phyloP scores from a whole-genome alignment of 177 flowering plant species.

The Vitis hybrid region DNA sequence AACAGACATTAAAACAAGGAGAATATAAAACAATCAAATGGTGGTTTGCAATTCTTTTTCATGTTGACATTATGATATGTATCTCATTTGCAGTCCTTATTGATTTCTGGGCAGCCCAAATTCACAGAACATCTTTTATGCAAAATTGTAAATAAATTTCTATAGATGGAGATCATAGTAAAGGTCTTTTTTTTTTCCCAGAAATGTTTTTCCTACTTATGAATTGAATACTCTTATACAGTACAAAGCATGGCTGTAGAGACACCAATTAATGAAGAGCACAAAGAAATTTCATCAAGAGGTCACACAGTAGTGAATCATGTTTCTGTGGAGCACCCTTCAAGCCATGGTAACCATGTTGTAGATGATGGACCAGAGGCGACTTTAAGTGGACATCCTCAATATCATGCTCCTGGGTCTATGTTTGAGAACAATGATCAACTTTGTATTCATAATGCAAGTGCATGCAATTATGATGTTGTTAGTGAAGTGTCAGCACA shows the following conservation, averaged over 20 bases:
- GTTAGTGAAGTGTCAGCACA: conserved; percentile 9
- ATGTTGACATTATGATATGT: not conserved
- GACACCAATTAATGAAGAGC: conserved; percentile 12
- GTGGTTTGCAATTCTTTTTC: too few species aligned
- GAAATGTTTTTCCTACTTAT: conserved; percentile 1
- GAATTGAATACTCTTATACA: conserved; percentile 11
- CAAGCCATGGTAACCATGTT: conserved; percentile 6
- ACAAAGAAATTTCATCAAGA: conserved; percentile 13
- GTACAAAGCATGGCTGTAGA: conserved; percentile 20
- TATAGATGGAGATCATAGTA: not conserved
- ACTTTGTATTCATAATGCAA: conserved; percentile 1
- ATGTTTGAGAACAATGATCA: conserved; percentile 6
- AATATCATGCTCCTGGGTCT: not conserved
- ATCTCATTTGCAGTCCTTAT: not conserved
- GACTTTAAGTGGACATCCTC: conserved; percentile 9
- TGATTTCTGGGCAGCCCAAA: not conserved
- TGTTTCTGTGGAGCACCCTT: not conserved
- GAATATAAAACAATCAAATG: too few species aligned
- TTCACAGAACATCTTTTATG: not conserved
- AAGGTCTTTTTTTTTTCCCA: not conserved
- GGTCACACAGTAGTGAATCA: not conserved
- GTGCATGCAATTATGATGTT: conserved; percentile 7
- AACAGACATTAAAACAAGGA: too few species aligned
- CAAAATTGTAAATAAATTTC: not conserved
- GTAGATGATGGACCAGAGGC: conserved; percentile 6